Conservation (phyloP, 805 yeast genomes). For the Cyberlindnera petersonii region DNA sequence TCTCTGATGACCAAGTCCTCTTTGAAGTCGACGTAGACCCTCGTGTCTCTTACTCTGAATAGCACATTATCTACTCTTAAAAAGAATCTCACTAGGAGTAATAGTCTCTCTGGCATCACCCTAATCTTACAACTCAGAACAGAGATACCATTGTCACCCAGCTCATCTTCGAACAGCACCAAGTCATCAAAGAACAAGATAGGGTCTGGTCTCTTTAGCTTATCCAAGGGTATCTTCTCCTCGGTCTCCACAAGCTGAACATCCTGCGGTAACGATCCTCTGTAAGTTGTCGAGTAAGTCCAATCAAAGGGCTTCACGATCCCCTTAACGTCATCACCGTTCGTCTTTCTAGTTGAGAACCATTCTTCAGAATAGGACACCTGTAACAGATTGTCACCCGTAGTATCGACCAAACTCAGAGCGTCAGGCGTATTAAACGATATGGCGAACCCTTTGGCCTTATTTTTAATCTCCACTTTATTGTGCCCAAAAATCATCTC, state of each 20-base stretch:
- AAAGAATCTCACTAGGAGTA: conserved; percentile 73
- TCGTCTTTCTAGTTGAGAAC: conserved; percentile 40
- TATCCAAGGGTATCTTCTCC: conserved; percentile 60
- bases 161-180: conserved; percentile 87
- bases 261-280: conserved; percentile 46
- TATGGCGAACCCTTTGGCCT: conserved; percentile 40
- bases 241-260: conserved; percentile 26
- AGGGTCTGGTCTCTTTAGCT: conserved; percentile 72
- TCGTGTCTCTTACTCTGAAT: conserved; percentile 77
- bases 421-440: conserved; percentile 79
- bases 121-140: conserved; percentile 74
- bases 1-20: conserved; percentile 67
- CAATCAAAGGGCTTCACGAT: conserved; percentile 88
- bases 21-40: conserved; percentile 76
- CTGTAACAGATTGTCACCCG: conserved; percentile 48
- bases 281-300: conserved; percentile 85
- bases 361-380: conserved; percentile 89
- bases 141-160: conserved; percentile 93
- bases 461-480: conserved; percentile 48
- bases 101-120: conserved; percentile 79
- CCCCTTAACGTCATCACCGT: conserved; percentile 44
- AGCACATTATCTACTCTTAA: conserved; percentile 88
- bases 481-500: conserved; percentile 97
- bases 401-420: conserved; percentile 51
- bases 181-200: conserved; percentile 87